These are phyloP conservation scores for Capsicum baccatum DNA, from an alignment of 257 asterid genomes.

Conservation along the genomic window DNA sequence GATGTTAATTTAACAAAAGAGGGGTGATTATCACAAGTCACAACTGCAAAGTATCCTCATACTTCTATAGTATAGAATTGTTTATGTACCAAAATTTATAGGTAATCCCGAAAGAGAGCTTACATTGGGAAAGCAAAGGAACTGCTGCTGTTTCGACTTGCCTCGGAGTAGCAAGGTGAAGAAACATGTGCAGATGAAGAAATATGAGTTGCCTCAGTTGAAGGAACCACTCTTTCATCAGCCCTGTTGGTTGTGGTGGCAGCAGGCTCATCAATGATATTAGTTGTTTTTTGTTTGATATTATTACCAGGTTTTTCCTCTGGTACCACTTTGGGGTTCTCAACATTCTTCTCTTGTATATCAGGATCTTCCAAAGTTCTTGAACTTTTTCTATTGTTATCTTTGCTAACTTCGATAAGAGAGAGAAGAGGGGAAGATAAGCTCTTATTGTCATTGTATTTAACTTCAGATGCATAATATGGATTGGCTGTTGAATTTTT, in stretches of 20 bases:
- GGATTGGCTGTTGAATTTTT: constrained; percentile 4
- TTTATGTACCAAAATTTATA: not conserved
- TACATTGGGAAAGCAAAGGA: constrained; percentile 72
- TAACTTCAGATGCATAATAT: constrained; percentile 22
- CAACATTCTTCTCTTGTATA: constrained; percentile 18
- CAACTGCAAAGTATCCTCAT: not conserved
- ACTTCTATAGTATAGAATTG: not conserved
- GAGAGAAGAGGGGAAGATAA: constrained; percentile 22
- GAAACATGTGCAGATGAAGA: constrained; percentile 30
- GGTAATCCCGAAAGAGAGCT: constrained; percentile 34
- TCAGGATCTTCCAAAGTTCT: not conserved
- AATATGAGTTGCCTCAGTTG: constrained; percentile 21
- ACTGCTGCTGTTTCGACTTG: constrained; percentile 47
- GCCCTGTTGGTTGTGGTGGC: constrained; percentile 17
- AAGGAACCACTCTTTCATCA: constrained; percentile 1
- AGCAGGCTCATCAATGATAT: constrained; percentile 18
- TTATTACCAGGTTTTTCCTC: not conserved
- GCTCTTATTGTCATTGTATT: constrained; percentile 17
- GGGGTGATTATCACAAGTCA: not conserved
- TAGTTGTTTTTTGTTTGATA: not conserved
- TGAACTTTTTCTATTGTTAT: not conserved
- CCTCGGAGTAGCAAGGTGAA: constrained; percentile 33
- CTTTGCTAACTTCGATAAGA: not conserved
- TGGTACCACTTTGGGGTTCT: not conserved
- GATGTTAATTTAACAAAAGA: not conserved